Conservation (phyloP, 192 early-diverging fungal species). For the Tieghemiomyces parasiticus region DNA sequence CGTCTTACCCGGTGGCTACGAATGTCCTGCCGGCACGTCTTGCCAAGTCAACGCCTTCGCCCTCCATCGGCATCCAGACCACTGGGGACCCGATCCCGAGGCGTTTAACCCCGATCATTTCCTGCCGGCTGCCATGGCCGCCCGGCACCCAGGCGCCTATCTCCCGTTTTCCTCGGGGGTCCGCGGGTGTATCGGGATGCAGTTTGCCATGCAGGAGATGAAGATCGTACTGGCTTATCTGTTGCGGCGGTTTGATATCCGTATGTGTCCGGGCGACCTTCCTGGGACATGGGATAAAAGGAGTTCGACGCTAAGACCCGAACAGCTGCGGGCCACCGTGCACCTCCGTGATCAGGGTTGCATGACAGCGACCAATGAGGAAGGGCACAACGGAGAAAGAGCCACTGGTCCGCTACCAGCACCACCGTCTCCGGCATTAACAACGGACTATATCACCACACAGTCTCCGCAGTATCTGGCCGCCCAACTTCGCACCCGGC, state of each 20-base stretch:
- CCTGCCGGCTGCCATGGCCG: constrained; percentile 30
- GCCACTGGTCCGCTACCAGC: neutral
- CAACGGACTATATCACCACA: neutral
- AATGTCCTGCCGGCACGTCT: constrained; percentile 14
- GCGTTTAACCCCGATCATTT: constrained; percentile 38
- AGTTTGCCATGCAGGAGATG: constrained; percentile 40
- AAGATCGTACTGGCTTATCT: constrained; percentile 35
- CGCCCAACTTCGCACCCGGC: neutral
- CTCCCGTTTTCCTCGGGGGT: constrained; percentile 32
- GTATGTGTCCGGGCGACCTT: constrained; percentile 14
- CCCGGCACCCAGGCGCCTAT: constrained; percentile 31
- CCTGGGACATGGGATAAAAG: constrained; percentile 16
- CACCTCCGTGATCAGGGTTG: constrained; percentile 12
- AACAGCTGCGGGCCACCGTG: constrained; percentile 18
- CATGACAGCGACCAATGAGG: neutral
- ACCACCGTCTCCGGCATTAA: too few relatives aligned
- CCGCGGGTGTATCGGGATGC: constrained; percentile 39
- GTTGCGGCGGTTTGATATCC: constrained; percentile 28
- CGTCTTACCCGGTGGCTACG: constrained; percentile 27
- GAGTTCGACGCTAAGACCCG: constrained; percentile 19
- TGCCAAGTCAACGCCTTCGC: constrained; percentile 17
- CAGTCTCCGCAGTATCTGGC: constrained; percentile 4
- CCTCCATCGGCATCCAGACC: constrained; percentile 27
- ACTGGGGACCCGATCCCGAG: constrained; percentile 25
- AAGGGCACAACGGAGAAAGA: neutral